A percentile compares a stretch with the other conserved stretches of the same genome.
Conservation (phyloP, 768 basidiomycete genomes). For the Leccinum longicurvipes region DNA sequence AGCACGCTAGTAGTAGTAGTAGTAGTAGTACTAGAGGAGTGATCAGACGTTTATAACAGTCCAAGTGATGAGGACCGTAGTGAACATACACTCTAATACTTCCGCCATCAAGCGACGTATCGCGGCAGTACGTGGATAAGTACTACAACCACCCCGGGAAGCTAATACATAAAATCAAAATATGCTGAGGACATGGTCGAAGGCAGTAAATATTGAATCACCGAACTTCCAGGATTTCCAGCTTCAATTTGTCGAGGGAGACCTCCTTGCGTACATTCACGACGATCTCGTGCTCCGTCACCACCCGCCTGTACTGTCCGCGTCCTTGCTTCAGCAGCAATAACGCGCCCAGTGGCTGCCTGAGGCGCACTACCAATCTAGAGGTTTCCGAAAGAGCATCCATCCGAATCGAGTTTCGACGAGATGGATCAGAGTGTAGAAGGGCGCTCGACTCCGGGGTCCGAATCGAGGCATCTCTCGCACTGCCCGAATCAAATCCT, state of each 20-base stretch:
- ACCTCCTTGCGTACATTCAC: constrained; percentile 6
- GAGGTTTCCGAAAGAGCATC: not conserved
- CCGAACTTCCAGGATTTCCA: constrained; percentile 7
- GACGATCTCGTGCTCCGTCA: constrained; percentile 6
- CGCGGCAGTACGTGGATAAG: too few species aligned
- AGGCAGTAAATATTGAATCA: not conserved
- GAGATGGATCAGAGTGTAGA: not conserved
- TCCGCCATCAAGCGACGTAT: too few species aligned
- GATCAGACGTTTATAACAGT: too few species aligned
- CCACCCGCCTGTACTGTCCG: constrained; percentile 15
- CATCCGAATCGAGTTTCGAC: not conserved
- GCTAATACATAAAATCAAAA: too few species aligned
- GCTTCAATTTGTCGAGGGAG: constrained; percentile 3
- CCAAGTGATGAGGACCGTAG: too few species aligned
- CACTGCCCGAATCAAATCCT: not conserved
- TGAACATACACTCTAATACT: too few species aligned
- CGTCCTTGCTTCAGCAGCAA: constrained; percentile 5
- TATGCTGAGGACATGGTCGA: too few species aligned
- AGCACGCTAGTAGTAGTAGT: too few species aligned
- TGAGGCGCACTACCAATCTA: constrained; percentile 11
- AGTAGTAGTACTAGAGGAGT: too few species aligned
- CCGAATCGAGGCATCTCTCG: not conserved
- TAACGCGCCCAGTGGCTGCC: constrained; percentile 12
- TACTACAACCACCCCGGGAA: too few species aligned
- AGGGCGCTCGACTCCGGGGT: not conserved